Percentiles rank a stretch among this genome's conserved stretches.
phyloP scores from a whole-genome alignment of 2,329 filamentous ascomycete genomes.

The Coniochaeta ligniaria region DNA sequence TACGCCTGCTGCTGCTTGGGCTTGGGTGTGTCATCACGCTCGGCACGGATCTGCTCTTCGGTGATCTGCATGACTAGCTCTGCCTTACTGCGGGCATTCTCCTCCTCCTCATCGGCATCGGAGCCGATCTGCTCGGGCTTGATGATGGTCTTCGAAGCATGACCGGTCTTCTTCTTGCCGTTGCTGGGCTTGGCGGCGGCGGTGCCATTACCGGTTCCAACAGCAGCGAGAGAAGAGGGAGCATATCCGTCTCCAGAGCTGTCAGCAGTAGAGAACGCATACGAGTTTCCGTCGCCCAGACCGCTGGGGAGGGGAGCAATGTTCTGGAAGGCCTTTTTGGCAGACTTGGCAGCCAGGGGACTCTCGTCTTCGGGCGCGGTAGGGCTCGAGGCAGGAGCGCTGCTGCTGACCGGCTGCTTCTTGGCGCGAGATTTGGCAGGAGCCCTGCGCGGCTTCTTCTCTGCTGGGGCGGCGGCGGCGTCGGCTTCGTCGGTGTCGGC shows the following conservation, averaged over 20 bases:
- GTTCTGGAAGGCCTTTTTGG: neutral
- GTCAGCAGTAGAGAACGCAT: neutral
- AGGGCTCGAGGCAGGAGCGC: neutral
- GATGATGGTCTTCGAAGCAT: neutral
- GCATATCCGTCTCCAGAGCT: neutral
- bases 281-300: neutral
- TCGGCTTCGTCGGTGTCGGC: neutral
- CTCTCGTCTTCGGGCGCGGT: neutral
- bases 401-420: neutral
- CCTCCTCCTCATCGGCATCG: neutral
- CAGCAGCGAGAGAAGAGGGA: neutral
- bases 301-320: neutral
- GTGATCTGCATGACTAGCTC: neutral
- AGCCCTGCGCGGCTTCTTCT: neutral
- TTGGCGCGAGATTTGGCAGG: neutral
- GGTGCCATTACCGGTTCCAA: neutral
- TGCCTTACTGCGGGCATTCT: neutral
- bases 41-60: neutral
- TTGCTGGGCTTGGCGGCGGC: neutral
- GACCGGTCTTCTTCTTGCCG: neutral
- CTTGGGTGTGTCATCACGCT: neutral
- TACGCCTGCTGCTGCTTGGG: neutral
- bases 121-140: neutral
- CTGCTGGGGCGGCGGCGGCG: neutral
- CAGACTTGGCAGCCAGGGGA: neutral